These are phyloP conservation scores for Primulina huaijiensis DNA, from an alignment of 257 asterid genomes.

Conservation along the genomic window DNA sequence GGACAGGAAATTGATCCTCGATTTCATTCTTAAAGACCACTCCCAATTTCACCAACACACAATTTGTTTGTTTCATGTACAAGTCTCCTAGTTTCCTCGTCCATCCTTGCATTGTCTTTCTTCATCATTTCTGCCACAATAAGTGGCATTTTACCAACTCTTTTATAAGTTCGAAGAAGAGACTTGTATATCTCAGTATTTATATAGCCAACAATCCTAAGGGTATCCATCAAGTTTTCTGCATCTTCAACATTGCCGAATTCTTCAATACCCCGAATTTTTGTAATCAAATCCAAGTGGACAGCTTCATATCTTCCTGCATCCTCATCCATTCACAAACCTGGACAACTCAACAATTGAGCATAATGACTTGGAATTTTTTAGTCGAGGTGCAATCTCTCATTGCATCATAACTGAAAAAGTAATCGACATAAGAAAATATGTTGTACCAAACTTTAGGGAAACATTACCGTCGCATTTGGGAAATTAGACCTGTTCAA, in stretches of 20 bases:
- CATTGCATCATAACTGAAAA: background rate
- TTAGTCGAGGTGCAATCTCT: background rate
- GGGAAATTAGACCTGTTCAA: background rate
- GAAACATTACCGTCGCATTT: background rate
- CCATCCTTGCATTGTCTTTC: constrained; percentile 60
- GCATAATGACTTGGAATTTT: constrained; percentile 4
- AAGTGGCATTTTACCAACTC: constrained; percentile 78
- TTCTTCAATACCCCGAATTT: constrained; percentile 81
- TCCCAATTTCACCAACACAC: constrained; percentile 67
- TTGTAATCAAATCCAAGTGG: constrained; percentile 84
- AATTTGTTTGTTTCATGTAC: constrained; percentile 56
- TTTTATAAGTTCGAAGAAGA: constrained; percentile 65
- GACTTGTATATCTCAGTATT: constrained; percentile 59
- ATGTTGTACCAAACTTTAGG: background rate
- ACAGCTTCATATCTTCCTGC: constrained; percentile 73
- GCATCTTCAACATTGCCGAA: constrained; percentile 64
- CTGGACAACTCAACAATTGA: constrained; percentile 34
- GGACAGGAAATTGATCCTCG: constrained; percentile 4
- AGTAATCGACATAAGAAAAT: background rate
- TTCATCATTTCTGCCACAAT: constrained; percentile 83
- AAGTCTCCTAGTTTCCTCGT: constrained; percentile 58
- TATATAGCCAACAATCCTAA: constrained; percentile 55
- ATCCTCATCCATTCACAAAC: constrained; percentile 90
- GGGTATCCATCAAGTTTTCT: constrained; percentile 54
- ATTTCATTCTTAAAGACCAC: constrained; percentile 31